Conservation (phyloP, 805 yeast genomes). For the Saturnispora bothae region DNA sequence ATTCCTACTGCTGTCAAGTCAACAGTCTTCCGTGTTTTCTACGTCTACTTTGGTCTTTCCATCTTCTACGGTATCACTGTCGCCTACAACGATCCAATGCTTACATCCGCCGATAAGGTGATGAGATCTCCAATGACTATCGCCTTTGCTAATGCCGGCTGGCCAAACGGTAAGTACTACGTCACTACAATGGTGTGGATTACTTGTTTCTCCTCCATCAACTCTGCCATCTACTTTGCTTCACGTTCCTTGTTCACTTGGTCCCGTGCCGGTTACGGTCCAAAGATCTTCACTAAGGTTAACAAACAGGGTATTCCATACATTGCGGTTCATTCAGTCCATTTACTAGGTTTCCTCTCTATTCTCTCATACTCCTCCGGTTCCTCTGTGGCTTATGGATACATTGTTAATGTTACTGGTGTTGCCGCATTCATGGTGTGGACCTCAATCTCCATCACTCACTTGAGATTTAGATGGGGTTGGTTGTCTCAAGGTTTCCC, state of each 20-base stretch:
- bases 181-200: conserved; percentile 53
- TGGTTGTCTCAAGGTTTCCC: conserved; percentile 34
- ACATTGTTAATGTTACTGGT: conserved; percentile 54
- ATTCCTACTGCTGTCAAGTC: conserved; percentile 51
- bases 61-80: conserved; percentile 50
- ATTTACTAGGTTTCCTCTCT: conserved; percentile 44
- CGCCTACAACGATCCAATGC: conserved; percentile 42
- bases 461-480: conserved; percentile 44
- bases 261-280: conserved; percentile 44
- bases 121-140: conserved; percentile 40
- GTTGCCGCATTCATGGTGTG: conserved; percentile 61
- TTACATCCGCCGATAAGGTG: conserved; percentile 29
- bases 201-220: conserved; percentile 59
- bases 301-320: conserved; percentile 56
- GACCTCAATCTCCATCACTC: conserved; percentile 49
- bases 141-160: conserved; percentile 41
- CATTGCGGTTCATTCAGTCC: conserved; percentile 44
- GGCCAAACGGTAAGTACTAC: conserved; percentile 41
- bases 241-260: conserved; percentile 56
- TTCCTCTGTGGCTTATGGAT: conserved; percentile 47
- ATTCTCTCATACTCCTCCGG: conserved; percentile 49
- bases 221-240: conserved; percentile 59
- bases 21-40: conserved; percentile 47
- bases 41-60: conserved; percentile 41
- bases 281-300: conserved; percentile 37